Evolutionary conservation across 1,139 yeast species (phyloP), one percentile per base, ranked within the genome.

Genomic region (Yamadazyma taylorii): DNA sequence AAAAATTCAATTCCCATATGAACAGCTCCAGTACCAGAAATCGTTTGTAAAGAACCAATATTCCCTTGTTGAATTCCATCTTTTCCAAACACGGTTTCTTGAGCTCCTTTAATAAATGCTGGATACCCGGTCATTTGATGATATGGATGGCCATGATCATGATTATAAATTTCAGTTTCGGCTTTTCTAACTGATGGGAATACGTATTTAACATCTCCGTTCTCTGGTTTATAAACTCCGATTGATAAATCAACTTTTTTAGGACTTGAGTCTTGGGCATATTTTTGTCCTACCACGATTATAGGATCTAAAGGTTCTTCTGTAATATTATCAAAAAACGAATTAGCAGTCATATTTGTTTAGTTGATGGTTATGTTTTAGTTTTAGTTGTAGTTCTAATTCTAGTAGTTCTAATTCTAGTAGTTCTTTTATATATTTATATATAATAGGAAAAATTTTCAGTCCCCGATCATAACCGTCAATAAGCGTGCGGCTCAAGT

Each of bases 101-200:
- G 60, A 16, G 75, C 72, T n/a, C 65, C 71, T 4, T 39, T 35
- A 12, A 58, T 51, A 45, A 63, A 70, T 28, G 55, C 66, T 2
- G 74, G 68, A 24, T 66, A 58, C 11, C 76, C 76, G 4, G 60
- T 48, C 75, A 69, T 69, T 39, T 49, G 58, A 39, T 71, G 69
- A 52, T 70, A 70, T 48, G 67, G 62, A 46, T 70, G 75, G 22
- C 75, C 75, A 3, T 70, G 68, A 40, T 69, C 71, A 37, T 65
- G 56, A 14, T 51, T 51, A 26, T 52, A 48, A 37, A 69, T 57
- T 16, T 50, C 46, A 19, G 54, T 46, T 43, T 70, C 69, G 32
- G 75, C 73, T 39, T 53, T 48, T 17, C 52, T 50, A 12, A 70
- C 70, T 17, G 66, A 51, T 9, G 75, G 74, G 48, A 67, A 68